A percentile compares a stretch with the other conserved stretches of the same genome.
phyloP scores from a whole-genome alignment of 75 land plant species.

The Larix kaempferi region DNA sequence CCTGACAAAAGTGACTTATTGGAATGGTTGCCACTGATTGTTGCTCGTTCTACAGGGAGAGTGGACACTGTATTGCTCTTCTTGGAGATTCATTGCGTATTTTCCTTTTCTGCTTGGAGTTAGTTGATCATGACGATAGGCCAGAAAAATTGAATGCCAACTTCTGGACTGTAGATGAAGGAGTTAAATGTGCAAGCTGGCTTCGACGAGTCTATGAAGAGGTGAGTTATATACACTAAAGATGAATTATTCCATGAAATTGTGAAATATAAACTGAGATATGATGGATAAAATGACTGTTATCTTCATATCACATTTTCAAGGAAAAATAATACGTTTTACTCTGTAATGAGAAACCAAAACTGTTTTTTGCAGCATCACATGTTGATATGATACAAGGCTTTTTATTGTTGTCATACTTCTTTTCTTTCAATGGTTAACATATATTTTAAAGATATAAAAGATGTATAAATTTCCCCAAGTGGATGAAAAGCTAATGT shows the following conservation, averaged over 20 bases:
- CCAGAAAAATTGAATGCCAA: constrained; percentile 16
- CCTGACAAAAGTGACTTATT: neutral
- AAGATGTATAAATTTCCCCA: too few relatives aligned
- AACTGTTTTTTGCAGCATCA: too few relatives aligned
- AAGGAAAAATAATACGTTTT: too few relatives aligned
- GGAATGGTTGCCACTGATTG: neutral
- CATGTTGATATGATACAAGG: too few relatives aligned
- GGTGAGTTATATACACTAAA: constrained; percentile 36
- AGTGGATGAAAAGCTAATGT: too few relatives aligned
- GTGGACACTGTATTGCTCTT: constrained; percentile 54
- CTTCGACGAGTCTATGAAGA: constrained; percentile 90
- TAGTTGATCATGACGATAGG: constrained; percentile 20
- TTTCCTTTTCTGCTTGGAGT: constrained; percentile 67
- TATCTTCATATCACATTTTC: too few relatives aligned
- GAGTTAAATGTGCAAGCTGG: constrained; percentile 69
- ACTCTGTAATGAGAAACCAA: too few relatives aligned
- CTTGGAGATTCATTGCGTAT: constrained; percentile 69
- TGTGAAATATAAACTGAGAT: neutral
- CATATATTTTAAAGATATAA: too few relatives aligned
- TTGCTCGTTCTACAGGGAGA: constrained; percentile 38
- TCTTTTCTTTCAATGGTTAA: too few relatives aligned
- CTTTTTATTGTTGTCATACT: too few relatives aligned
- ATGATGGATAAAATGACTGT: too few relatives aligned
- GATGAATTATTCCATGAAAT: neutral
- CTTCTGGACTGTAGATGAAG: constrained; percentile 46